These are phyloP conservation scores for Kokia cookei DNA, from an alignment of 441 rosid genomes.

Conservation along the genomic window DNA sequence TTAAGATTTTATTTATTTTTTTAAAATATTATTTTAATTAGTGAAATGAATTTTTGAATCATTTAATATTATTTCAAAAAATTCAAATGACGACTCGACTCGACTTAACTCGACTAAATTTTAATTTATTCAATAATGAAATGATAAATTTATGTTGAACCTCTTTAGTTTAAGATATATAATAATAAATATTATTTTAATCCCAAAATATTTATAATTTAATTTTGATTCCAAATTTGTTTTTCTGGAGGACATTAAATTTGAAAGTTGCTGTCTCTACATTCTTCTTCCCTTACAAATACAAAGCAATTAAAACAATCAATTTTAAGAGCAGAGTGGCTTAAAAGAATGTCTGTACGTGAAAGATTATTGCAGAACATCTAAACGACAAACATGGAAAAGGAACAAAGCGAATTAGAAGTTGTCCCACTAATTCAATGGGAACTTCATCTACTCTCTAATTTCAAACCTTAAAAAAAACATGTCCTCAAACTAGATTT, in stretches of 20 bases:
- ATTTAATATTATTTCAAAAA: too few relatives aligned
- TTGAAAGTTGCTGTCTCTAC: background rate
- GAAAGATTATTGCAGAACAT: background rate
- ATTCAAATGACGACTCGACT: too few relatives aligned
- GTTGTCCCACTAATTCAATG: background rate
- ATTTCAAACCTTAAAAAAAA: background rate
- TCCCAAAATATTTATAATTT: background rate
- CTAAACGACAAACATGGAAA: background rate
- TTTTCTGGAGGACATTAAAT: background rate
- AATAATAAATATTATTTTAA: too few relatives aligned
- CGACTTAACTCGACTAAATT: too few relatives aligned
- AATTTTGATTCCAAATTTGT: background rate
- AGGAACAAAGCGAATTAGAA: background rate
- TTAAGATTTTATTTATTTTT: too few relatives aligned
- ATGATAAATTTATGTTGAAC: too few relatives aligned
- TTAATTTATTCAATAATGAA: too few relatives aligned
- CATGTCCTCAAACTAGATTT: background rate
- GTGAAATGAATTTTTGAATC: too few relatives aligned
- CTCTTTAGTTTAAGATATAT: too few relatives aligned
- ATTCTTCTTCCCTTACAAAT: background rate
- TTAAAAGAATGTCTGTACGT: background rate
- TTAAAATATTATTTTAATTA: too few relatives aligned
- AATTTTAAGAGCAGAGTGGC: background rate
- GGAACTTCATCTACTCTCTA: background rate
- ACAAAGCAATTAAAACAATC: background rate